Base-by-base conservation (phyloP, 2,329 filamentous ascomycete species). In the Aschersonia sp. region DNA sequence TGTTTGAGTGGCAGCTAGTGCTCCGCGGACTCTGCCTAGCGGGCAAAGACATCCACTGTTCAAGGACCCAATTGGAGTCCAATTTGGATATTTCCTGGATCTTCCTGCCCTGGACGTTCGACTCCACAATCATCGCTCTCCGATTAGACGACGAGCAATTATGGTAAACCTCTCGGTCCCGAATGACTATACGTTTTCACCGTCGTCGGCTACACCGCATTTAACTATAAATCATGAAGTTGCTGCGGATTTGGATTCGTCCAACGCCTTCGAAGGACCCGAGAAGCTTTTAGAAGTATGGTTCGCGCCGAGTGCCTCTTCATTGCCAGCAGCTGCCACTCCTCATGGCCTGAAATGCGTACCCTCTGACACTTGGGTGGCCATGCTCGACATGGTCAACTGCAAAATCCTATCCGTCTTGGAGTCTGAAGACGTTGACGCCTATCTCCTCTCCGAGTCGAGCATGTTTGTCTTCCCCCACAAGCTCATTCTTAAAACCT, bases 401-500 rank as follows among this genome's bases (percentile, higher is more conserved):
- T 98, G 92, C 81, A 92, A 98, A 71, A 88, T 98, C 48, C 74
- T 98, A 48, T 98, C 92, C 4, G 84, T 95, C 52, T 79, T 98
- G 53, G 83, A 90, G 62, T 95, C 90, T 30, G 88, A 95, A 53
- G 83, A 90, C 61, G 84, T 97, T 57, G 92, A 98, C 62, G 90
- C 92, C 54, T 98, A 98, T 63, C 79, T 98, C 6, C 76, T 98
- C 48, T 98, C 92, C 53, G 92, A 98, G 70, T 97, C 92, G 41
- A 97, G 92, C 84, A 95, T 98, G 89, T 98, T 98, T 63, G 87
- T 98, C 57, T 98, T 95, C 66, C 88, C 89, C n/a, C 92, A 98
- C 77, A 98, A 98, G 74, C 77, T 98, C 53, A 95, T 98, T 51
- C 73, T 98, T 55, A 98, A 98, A 78, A 98, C 92, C 6, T 98